These are phyloP conservation scores for Cystobasidium pallidum DNA, from an alignment of 1,284 basidiomycete species.

Conservation along the genomic window DNA sequence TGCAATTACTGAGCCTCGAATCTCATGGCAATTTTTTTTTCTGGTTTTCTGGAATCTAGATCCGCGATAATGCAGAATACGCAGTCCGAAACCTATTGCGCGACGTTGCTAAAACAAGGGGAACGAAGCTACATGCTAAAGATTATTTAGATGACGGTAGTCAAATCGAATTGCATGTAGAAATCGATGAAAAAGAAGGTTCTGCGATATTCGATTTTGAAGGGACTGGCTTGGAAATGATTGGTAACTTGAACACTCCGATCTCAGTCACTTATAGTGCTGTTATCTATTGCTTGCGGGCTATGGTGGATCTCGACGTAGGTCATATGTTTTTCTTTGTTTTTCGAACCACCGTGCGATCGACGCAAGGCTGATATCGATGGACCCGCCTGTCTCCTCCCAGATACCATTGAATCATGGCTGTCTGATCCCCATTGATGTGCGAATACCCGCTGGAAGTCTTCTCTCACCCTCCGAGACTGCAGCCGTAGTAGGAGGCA, in stretches of 20 bases:
- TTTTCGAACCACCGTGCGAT: too few relatives aligned
- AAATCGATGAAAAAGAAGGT: conserved; percentile 75
- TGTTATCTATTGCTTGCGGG: conserved; percentile 89
- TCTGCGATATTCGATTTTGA: conserved; percentile 87
- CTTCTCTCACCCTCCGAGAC: conserved; percentile 73
- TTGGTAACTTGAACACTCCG: conserved; percentile 74
- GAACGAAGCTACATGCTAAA: conserved; percentile 68
- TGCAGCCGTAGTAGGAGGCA: conserved; percentile 47
- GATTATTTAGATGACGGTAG: conserved; percentile 89
- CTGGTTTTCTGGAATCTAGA: conserved; percentile 55
- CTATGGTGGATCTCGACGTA: conserved; percentile 83
- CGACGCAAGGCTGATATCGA: too few relatives aligned
- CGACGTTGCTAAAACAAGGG: conserved; percentile 67
- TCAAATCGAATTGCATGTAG: conserved; percentile 77
- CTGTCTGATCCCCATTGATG: conserved; percentile 70
- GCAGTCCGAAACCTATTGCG: conserved; percentile 82
- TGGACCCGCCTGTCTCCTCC: too few relatives aligned
- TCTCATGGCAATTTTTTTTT: neutral
- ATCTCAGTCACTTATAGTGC: conserved; percentile 83
- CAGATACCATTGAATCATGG: conserved; percentile 89
- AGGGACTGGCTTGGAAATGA: conserved; percentile 60
- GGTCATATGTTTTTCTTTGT: conserved; percentile 2
- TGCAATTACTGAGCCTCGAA: conserved; percentile 61
- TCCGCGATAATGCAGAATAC: conserved; percentile 84
- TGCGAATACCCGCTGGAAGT: conserved; percentile 78